Evolutionary conservation across 306 rosid species (phyloP), one percentile per base, ranked within the genome.

Genomic region (Cucurbita moschata): DNA sequence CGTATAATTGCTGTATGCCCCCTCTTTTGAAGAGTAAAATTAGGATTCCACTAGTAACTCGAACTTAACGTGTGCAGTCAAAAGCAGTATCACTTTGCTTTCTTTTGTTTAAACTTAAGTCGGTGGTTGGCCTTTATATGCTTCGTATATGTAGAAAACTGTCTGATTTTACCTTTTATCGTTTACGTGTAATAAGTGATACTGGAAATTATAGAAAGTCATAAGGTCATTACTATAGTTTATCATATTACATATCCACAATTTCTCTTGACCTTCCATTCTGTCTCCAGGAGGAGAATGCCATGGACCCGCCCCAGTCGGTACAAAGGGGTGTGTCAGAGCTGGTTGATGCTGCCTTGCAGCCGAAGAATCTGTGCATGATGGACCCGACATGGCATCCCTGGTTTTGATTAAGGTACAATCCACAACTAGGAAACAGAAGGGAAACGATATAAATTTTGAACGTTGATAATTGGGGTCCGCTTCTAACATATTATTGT

Each of bases 321-420:
- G 97, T 95, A 70, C 97, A 95, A 83, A 87, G 89, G 79, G 97
- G 97, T 44, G 99, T 95, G 43, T 84, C 91, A 3, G 97, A 95
- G 79, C 84, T 95, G 83, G 99, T 95, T 54, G 96, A 95, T 76
- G 97, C 99, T 57, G 99, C 99, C 75, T 80, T 91, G 75, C 84
- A 87, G 47, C 99, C 99, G 4, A 85, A 96, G 86, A 89, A 91
- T 83, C 81, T 95, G 85, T 95, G 99, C 89, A 91, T 88, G 96
- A 95, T 95, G 99, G 99, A 95, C 84, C 96, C 99, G 5, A 95
- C 99, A 9, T 95, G 99, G 99, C 99, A 95, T 79, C 97, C 99
- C 60, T 95, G 99, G 99, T 95, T 95, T 84, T 92, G 79, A 76
- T 63, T 19, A 26, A 2, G 39, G 68, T 58, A 75, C 58, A 59